Evolutionary conservation across 2,329 filamentous ascomycete genomes (phyloP), one percentile per base, ranked within the genome.

Genomic region (Penicillium verrucosum): DNA sequence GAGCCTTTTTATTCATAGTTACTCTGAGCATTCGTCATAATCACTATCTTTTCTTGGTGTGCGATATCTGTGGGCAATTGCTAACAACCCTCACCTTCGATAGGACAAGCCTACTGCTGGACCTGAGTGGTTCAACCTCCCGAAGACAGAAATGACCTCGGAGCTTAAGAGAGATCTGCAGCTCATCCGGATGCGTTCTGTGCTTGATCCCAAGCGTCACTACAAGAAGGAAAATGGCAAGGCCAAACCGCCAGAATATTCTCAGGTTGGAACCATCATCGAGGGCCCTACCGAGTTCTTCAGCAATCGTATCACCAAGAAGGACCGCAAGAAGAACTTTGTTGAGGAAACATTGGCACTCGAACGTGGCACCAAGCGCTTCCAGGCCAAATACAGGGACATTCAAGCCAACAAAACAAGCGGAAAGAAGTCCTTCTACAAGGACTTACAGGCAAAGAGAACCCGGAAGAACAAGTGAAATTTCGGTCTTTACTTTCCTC

Each of bases 341-440:
- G 85, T 94, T 1, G 90, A 96, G 61, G 92, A 97, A 70, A 84
- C 94, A 4, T 79, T 97, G 65, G 84, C 86, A 25, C 78, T 82
- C 42, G 87, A 91, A 72, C 79, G 83, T 50, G 74, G 82, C 58
- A 86, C 80, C 43, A 81, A 82, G 58, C 89, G 89, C 65, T 94
- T 97, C 78, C 91, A 89, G 80, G 83, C 81, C 68, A 97, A 96
- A 75, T 97, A 96, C 75, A 82, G 84, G 55, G 87, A 93, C 56
- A 90, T 97, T 48, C 92, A 97, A 72, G 81, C 81, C 49, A 82
- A 82, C 60, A 97, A 96, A 77, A 85, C 83, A 25, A 96, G 90
- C 66, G 94, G 94, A 51, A 95, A 91, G 79, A 97, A 93, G 76
- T 86, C 84, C 0, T 89, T 90, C 68, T 97, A 97, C 80, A 93